Evolutionary conservation across 345 rosid species (phyloP).

Genomic region (Moricandia arvensis): DNA sequence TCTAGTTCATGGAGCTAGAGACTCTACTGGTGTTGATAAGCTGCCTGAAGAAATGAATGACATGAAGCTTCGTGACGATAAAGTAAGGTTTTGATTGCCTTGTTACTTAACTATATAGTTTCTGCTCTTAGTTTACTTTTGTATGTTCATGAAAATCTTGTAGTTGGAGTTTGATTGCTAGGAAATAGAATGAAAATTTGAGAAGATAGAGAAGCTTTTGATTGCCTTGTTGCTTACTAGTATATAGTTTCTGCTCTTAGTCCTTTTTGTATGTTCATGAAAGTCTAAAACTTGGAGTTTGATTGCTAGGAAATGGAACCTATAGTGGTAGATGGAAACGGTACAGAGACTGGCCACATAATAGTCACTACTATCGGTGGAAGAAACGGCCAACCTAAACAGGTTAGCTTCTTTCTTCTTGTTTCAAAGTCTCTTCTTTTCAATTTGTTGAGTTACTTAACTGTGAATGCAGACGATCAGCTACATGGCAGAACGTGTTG

Average conservation of each 20-base stretch:
- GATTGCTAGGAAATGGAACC: constrained; percentile 89
- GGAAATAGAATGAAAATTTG: neutral
- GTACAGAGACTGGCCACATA: constrained; percentile 92
- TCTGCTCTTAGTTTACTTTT: neutral
- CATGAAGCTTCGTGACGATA: neutral
- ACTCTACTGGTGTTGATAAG: neutral
- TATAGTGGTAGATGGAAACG: constrained; percentile 75
- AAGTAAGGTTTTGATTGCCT: neutral
- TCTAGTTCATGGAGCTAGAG: neutral
- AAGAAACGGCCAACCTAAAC: constrained; percentile 92
- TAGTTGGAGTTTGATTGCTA: too few relatives aligned
- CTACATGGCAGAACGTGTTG: constrained; percentile 98
- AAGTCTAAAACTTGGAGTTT: neutral
- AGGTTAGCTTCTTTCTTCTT: constrained; percentile 43
- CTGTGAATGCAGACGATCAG: constrained; percentile 70
- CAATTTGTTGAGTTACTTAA: neutral
- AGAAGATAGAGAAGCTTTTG: neutral
- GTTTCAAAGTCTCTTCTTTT: neutral
- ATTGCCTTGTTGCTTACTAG: neutral
- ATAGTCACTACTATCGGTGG: constrained; percentile 98
- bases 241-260: neutral
- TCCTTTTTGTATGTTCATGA: neutral
- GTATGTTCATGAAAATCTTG: neutral
- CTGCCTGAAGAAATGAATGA: neutral
- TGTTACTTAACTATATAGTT: neutral